Evolutionary conservation across 2,329 filamentous ascomycete genomes (phyloP), one percentile per base, ranked within the genome.

Genomic region (Exserohilum turcica): DNA sequence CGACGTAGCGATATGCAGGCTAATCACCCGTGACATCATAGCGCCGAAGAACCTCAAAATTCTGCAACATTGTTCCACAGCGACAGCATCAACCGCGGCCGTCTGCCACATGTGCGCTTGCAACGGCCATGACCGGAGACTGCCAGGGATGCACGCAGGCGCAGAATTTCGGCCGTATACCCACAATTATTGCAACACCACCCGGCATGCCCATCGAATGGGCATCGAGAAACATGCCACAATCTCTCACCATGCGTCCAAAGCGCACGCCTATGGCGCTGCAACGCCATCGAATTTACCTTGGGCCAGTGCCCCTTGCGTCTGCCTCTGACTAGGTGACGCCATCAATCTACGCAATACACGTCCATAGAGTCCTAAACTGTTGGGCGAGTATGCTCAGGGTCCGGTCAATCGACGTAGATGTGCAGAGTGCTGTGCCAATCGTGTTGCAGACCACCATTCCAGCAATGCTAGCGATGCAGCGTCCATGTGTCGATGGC

Each of bases 71-170:
- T 52, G 57, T 56, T 58, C 60, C 60, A 65, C 62, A 63, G 50
- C 61, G 47, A 58, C 58, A 50, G 29, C 32, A 45, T 52, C 60
- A 57, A 64, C 63, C 67, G 66, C 66, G 65, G 67, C 64, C 67
- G 68, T 65, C 54, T 60, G 57, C 39, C 46, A 59, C 54, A 59
- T 61, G 53, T 47, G 43, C 52, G 61, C 57, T 59, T 61, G 58
- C 56, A 57, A 56, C 56, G 54, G 54, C 46, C 51, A 52, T 46
- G 33, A 32, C 29, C 54, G 56, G 48, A 47, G 51, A 45, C 37
- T n/a, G 43, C n/a, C 54, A 46, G 56, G 59, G 47, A 49, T 54
- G 45, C 46, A 54, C 43, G 52, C 29, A 33, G 29, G 48, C 47
- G 24, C 46, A 48, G 16, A 49, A 50, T 49, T 54, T 54, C 43